Evolutionary conservation across 2,329 filamentous ascomycete species (phyloP).

Genomic region (Mollisiaceae sp.): DNA sequence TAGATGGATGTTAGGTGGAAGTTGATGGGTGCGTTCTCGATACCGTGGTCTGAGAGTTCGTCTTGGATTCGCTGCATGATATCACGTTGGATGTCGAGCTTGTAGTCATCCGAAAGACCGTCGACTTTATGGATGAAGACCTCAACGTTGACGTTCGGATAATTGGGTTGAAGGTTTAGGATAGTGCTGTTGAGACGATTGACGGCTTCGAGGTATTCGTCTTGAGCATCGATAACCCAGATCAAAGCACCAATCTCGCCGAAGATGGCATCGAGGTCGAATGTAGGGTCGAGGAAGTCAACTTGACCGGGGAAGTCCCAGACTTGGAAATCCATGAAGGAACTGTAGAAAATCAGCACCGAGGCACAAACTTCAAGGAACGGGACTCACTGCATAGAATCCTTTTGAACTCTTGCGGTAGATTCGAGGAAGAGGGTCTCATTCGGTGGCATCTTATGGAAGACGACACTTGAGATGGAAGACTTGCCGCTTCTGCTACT

Average conservation of each 20-base stretch:
- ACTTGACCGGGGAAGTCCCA: constrained; percentile 98
- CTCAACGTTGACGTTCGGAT: constrained; percentile 94
- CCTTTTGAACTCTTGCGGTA: constrained; percentile 91
- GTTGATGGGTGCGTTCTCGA: constrained; percentile 90
- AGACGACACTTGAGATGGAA: constrained; percentile 98
- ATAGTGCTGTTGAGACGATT: constrained; percentile 87
- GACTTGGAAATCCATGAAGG: constrained; percentile 99
- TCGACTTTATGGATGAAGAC: constrained; percentile 99
- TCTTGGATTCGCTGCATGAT: constrained; percentile 97
- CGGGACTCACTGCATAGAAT: constrained; percentile 83
- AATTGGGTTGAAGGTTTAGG: constrained; percentile 83
- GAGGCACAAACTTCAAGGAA: background rate
- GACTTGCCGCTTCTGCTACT: constrained; percentile 87
- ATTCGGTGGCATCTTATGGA: constrained; percentile 94
- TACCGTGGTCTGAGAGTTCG: constrained; percentile 89
- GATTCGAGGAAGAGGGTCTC: constrained; percentile 97
- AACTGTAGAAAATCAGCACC: constrained; percentile 58
- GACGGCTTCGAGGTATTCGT: constrained; percentile 94
- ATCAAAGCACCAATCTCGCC: constrained; percentile 92
- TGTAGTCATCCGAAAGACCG: constrained; percentile 95
- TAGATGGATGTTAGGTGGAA: constrained; percentile 98
- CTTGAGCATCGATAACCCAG: constrained; percentile 98
- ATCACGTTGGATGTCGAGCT: constrained; percentile 93
- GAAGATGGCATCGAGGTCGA: constrained; percentile 93
- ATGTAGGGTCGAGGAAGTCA: constrained; percentile 86